phyloP scores from a whole-genome alignment of 192 early-diverging fungal genomes.

The Dissophora globulifera region DNA sequence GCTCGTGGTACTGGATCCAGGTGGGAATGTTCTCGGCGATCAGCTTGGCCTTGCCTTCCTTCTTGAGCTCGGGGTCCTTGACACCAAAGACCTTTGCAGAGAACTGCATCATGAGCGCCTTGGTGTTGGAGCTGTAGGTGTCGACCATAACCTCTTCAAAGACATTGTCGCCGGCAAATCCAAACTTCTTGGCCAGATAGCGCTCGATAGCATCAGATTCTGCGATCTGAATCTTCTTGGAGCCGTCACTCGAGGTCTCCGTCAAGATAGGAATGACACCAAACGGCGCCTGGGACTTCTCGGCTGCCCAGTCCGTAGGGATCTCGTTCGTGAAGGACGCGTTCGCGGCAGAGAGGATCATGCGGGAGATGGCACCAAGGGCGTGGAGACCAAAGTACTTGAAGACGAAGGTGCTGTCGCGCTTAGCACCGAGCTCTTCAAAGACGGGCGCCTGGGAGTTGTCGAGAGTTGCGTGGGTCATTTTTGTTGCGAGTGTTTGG shows the following conservation, averaged over 20 bases:
- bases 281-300: slow-evolving; percentile 50
- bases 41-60: slow-evolving; percentile 12
- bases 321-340: slow-evolving; percentile 35
- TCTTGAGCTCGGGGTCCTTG: slow-evolving; percentile 15
- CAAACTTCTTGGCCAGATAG: slow-evolving; percentile 57
- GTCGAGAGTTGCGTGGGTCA: slow-evolving; percentile 16
- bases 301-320: slow-evolving; percentile 54
- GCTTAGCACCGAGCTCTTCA: background rate
- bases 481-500: background rate
- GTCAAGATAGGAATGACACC: slow-evolving; percentile 61
- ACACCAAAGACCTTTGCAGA: slow-evolving; percentile 1
- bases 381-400: slow-evolving; percentile 23
- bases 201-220: slow-evolving; percentile 59
- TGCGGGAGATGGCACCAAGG: background rate
- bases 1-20: slow-evolving; percentile 51
- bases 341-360: slow-evolving; percentile 54
- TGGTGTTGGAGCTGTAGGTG: slow-evolving; percentile 29
- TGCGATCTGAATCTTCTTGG: slow-evolving; percentile 40
- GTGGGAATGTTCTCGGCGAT: background rate
- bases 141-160: slow-evolving; percentile 47
- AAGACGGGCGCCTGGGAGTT: slow-evolving; percentile 8
- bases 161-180: slow-evolving; percentile 29
- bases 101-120: background rate
- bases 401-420: slow-evolving; percentile 15
- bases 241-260: slow-evolving; percentile 44